These are phyloP conservation scores for Hypoxylon lenormandii DNA, from an alignment of 495 filamentous ascomycete genomes.

Conservation along the genomic window DNA sequence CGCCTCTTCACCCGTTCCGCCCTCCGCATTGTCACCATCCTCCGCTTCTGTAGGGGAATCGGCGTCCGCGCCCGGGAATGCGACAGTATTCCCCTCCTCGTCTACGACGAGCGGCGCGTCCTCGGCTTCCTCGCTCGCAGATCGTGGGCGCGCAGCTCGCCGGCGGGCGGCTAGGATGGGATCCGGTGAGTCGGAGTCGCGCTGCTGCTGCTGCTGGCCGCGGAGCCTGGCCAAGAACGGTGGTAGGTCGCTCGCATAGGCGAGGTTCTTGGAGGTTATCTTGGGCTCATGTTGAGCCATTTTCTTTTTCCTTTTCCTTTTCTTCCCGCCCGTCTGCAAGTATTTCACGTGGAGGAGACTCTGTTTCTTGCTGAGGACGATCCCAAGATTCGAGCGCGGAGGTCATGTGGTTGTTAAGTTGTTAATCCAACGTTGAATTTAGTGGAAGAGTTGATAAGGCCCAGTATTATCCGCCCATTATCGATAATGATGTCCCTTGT, in stretches of 20 bases:
- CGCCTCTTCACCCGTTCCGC: conserved; percentile 1
- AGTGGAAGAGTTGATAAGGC: too few relatives aligned
- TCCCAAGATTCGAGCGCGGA: too few relatives aligned
- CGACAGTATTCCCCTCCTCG: conserved; percentile 56
- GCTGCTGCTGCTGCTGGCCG: conserved; percentile 53
- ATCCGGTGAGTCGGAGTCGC: conserved; percentile 52
- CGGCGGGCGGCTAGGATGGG: conserved; percentile 59
- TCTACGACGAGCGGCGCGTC: conserved; percentile 62
- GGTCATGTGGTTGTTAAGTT: too few relatives aligned
- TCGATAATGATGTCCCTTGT: too few relatives aligned
- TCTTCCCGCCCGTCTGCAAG: too few relatives aligned
- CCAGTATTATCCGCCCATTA: too few relatives aligned
- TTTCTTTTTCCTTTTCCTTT: too few relatives aligned
- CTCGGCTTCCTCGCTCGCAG: conserved; percentile 63
- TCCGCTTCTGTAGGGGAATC: conserved; percentile 39
- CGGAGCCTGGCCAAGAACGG: conserved; percentile 67
- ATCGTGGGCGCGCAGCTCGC: conserved; percentile 54
- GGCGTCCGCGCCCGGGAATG: conserved; percentile 50
- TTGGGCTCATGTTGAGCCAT: conserved; percentile 48
- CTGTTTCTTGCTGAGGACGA: too few relatives aligned
- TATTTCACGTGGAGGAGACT: too few relatives aligned
- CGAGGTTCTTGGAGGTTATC: conserved; percentile 67
- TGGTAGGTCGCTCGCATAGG: conserved; percentile 62
- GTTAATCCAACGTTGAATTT: too few relatives aligned
- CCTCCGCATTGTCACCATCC: conserved; percentile 15